phyloP scores from a whole-genome alignment of 1,139 yeast genomes.

The Groenewaldozyma auringiensis region DNA sequence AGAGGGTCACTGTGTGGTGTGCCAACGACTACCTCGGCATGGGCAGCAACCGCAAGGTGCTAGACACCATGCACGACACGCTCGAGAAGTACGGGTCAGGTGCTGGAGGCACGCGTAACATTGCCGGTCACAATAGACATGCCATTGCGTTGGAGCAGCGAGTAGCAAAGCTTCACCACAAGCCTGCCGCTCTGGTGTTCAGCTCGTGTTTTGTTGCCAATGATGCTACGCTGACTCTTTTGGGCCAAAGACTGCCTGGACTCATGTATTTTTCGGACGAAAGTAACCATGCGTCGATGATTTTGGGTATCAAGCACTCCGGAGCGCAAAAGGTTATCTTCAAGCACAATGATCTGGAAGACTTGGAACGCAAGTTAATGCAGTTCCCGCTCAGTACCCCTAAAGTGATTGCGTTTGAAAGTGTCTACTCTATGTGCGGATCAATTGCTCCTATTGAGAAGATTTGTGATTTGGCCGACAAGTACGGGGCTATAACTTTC shows the following conservation, averaged over 20 bases:
- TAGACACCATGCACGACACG: slow-evolving; percentile 69
- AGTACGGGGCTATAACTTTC: slow-evolving; percentile 94
- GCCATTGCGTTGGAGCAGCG: slow-evolving; percentile 82
- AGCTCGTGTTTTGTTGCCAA: slow-evolving; percentile 95
- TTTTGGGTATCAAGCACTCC: slow-evolving; percentile 88
- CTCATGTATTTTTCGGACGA: slow-evolving; percentile 90
- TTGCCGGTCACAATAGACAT: slow-evolving; percentile 92
- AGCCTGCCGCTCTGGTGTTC: slow-evolving; percentile 91
- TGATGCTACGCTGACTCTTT: slow-evolving; percentile 87
- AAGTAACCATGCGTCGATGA: slow-evolving; percentile 95
- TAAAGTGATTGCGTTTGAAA: slow-evolving; percentile 92
- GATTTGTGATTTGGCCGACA: slow-evolving; percentile 92
- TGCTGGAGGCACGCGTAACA: slow-evolving; percentile 98
- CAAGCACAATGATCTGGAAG: slow-evolving; percentile 80
- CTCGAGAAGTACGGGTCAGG: slow-evolving; percentile 93
- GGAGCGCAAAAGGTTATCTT: slow-evolving; percentile 82
- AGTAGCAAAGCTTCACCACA: slow-evolving; percentile 84
- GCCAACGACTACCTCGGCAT: slow-evolving; percentile 95
- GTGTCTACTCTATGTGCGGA: slow-evolving; percentile 98
- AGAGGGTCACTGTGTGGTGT: slow-evolving; percentile 97
- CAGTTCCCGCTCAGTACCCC: slow-evolving; percentile 79
- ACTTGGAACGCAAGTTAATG: slow-evolving; percentile 69
- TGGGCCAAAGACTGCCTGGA: slow-evolving; percentile 86
- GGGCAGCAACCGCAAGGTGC: slow-evolving; percentile 72
- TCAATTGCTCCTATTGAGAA: slow-evolving; percentile 89